A percentile compares a stretch with the other conserved stretches of the same genome.
These are phyloP conservation scores for Arthrocladium fulminans DNA, from an alignment of 2,329 filamentous ascomycete species.

Conservation along the genomic window DNA sequence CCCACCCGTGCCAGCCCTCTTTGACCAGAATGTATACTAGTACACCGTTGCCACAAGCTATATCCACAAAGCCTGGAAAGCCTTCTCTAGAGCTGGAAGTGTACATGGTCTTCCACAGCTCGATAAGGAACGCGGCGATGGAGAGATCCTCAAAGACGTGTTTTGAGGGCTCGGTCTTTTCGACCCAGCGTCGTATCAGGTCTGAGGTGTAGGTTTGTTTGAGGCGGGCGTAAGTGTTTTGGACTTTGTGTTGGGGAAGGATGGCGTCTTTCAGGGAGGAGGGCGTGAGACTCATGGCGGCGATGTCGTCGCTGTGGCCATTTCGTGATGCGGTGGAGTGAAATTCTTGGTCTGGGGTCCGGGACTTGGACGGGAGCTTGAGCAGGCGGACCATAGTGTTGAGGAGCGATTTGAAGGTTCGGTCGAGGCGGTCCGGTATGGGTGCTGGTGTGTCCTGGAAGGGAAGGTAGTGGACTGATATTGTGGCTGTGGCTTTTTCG, in stretches of 20 bases:
- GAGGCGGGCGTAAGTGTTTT: constrained; percentile 71
- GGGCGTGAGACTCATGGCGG: constrained; percentile 52
- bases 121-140: constrained; percentile 86
- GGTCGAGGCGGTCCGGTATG: constrained; percentile 31
- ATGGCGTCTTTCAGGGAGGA: constrained; percentile 75
- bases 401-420: constrained; percentile 31
- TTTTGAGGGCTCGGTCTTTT: constrained; percentile 77
- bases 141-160: constrained; percentile 91
- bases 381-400: constrained; percentile 32
- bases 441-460: constrained; percentile 32
- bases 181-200: constrained; percentile 70
- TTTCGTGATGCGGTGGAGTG: constrained; percentile 41
- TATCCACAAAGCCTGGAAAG: constrained; percentile 78
- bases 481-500: constrained; percentile 17
- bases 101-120: constrained; percentile 86
- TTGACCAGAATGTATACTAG: constrained; percentile 71
- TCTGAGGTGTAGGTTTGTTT: constrained; percentile 68
- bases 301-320: constrained; percentile 56
- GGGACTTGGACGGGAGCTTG: constrained; percentile 24
- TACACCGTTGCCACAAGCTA: constrained; percentile 90
- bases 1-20: constrained; percentile 79
- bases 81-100: constrained; percentile 12
- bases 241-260: constrained; percentile 65
- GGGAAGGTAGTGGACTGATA: constrained; percentile 47
- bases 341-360: constrained; percentile 51